These are phyloP conservation scores for Pythium rhizo-oryzae DNA, from an alignment of 352 stramenopile genomes.

Conservation along the genomic window DNA sequence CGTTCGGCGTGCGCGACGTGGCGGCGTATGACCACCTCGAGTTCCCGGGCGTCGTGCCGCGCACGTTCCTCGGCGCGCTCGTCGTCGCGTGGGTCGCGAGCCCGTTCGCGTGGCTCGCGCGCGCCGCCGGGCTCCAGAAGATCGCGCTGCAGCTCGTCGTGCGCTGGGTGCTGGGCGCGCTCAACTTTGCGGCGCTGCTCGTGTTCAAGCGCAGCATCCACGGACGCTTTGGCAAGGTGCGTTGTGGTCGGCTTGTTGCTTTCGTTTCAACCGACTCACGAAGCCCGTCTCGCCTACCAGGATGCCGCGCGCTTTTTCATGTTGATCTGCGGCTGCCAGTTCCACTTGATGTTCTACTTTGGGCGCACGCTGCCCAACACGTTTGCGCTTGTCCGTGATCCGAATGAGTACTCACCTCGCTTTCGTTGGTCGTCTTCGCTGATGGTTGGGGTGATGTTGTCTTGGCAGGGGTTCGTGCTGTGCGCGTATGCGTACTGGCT, in stretches of 20 bases:
- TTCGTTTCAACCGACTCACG: not conserved
- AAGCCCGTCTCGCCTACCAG: conserved; percentile 7
- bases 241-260: not conserved
- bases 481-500: conserved; percentile 69
- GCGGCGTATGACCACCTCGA: conserved; percentile 95
- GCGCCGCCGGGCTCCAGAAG: conserved; percentile 34
- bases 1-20: conserved; percentile 53
- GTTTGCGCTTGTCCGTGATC: conserved; percentile 88
- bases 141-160: conserved; percentile 62
- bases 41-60: conserved; percentile 98
- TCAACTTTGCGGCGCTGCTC: conserved; percentile 56
- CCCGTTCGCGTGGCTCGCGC: conserved; percentile 42
- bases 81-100: conserved; percentile 47
- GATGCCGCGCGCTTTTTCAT: conserved; percentile 78
- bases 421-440: not conserved
- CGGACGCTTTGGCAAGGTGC: conserved; percentile 54
- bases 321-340: conserved; percentile 92
- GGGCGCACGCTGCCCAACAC: conserved; percentile 97
- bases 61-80: conserved; percentile 96
- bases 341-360: conserved; percentile 98
- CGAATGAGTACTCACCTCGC: not conserved
- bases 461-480: conserved; percentile 56
- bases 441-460: not conserved
- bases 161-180: conserved; percentile 60
- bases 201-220: conserved; percentile 67